Percentiles rank a stretch among this genome's conserved stretches.
phyloP scores from a whole-genome alignment of 2,329 filamentous ascomycete species.

The Aspergillus spinulosporus region DNA sequence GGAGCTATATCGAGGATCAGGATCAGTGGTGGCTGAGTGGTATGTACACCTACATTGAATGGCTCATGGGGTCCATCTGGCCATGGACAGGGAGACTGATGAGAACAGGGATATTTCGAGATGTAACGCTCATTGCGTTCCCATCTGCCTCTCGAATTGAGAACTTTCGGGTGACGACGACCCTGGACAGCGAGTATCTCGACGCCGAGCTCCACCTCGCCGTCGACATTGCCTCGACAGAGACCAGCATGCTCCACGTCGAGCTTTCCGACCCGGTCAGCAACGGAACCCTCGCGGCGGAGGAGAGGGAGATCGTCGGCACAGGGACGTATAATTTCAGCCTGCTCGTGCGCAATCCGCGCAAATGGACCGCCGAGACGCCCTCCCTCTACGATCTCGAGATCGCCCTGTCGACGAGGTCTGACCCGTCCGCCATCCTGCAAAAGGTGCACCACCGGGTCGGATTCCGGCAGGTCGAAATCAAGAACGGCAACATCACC shows the following conservation, averaged over 20 bases:
- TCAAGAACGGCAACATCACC: constrained; percentile 51
- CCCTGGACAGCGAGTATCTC: constrained; percentile 55
- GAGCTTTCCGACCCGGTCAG: constrained; percentile 8
- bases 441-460: constrained; percentile 53
- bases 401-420: constrained; percentile 33
- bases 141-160: constrained; percentile 54
- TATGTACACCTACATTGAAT: not conserved
- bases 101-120: constrained; percentile 66
- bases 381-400: constrained; percentile 56
- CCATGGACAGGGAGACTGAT: constrained; percentile 39
- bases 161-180: constrained; percentile 58
- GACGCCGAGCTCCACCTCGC: constrained; percentile 54
- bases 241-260: not conserved
- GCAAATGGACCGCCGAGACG: constrained; percentile 69
- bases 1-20: constrained; percentile 67
- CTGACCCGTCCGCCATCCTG: not conserved
- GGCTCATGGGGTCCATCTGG: too few relatives aligned
- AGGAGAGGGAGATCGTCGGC: not conserved
- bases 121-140: constrained; percentile 64
- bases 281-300: constrained; percentile 12
- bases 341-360: constrained; percentile 53
- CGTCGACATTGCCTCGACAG: constrained; percentile 45
- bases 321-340: constrained; percentile 29
- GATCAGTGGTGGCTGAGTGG: constrained; percentile 69
- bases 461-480: constrained; percentile 64